Evolutionary conservation across 441 rosid species (phyloP), one percentile per base, ranked within the genome.

Genomic region (Flueggea neowawraea): DNA sequence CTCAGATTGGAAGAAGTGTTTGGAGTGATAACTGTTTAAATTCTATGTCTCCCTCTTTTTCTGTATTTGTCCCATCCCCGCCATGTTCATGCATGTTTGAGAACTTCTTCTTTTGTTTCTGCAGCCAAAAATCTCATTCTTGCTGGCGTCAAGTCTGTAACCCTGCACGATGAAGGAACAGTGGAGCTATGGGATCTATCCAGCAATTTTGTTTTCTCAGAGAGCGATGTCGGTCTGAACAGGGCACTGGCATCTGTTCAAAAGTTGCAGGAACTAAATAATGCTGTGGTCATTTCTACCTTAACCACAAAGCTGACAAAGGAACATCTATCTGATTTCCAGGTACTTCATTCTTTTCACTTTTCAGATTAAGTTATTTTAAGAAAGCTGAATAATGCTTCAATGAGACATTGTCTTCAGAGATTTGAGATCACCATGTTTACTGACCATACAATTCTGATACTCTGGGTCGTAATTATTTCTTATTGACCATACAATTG

Each of bases 71-170:
- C 41, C 41, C 9, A 8, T 8, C 41, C 41, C 41, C 41, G 6
- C 41, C 41, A 36, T 36, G 41, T 36, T 36, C 0, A 36, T 36
- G 41, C 6, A 36, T 36, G 10, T 14, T 14, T 52, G 54, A 16
- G 44, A 12, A 17, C 14, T 15, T 31, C 15, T 54, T 15, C 15
- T 41, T 57, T 44, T 41, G 11, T 56, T 72, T 17, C 52, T 69
- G 78, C 84, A 92, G 98, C 98, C 9, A 92, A 92, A 79, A 92
- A 92, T 70, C 95, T 92, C 44, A 74, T 92, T 68, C 97, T 92
- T 55, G 97, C 96, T 52, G 98, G 98, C 68, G 95, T 91, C 58
- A 91, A 89, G 84, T 91, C 98, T 31, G 87, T 91, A 63, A 86
- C 96, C 15, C 66, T 91, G 79, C 98, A 91, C 51, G 96, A 91